A percentile compares a stretch with the other conserved stretches of the same genome.
These are phyloP conservation scores for Phytopythium sindhum DNA, from an alignment of 352 stramenopile genomes.

Conservation along the genomic window DNA sequence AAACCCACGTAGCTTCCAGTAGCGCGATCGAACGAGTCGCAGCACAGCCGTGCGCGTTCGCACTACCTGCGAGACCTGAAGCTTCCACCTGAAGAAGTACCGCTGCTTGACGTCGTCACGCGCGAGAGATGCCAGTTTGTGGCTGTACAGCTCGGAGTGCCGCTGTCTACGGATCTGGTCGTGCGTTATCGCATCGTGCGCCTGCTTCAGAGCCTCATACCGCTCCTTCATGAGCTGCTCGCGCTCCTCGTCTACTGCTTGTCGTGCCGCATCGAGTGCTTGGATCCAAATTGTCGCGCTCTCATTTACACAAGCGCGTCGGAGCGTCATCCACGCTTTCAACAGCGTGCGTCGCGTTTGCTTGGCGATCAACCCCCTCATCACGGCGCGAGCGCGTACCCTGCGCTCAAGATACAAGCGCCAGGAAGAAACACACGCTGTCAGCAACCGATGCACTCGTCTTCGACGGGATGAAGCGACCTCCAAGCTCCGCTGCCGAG, in stretches of 20 bases:
- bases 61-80: not conserved
- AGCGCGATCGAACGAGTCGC: not conserved
- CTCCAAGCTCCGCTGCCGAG: not conserved
- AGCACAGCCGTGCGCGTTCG: not conserved
- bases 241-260: slow-evolving; percentile 5
- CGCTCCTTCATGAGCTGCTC: not conserved
- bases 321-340: not conserved
- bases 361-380: not conserved
- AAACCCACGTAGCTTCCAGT: not conserved
- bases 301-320: not conserved
- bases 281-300: not conserved
- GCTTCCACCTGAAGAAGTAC: not conserved
- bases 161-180: not conserved
- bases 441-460: not conserved
- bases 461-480: not conserved
- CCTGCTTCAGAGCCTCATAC: not conserved
- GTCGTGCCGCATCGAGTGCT: not conserved
- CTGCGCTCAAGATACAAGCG: not conserved
- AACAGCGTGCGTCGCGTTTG: not conserved
- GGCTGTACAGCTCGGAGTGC: not conserved
- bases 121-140: not conserved
- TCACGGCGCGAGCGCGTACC: not conserved
- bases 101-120: slow-evolving; percentile 1
- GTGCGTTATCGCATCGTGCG: not conserved
- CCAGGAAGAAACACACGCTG: not conserved